Base-by-base conservation (phyloP, 768 basidiomycete genomes). In the Nevesoporus exiguus region DNA sequence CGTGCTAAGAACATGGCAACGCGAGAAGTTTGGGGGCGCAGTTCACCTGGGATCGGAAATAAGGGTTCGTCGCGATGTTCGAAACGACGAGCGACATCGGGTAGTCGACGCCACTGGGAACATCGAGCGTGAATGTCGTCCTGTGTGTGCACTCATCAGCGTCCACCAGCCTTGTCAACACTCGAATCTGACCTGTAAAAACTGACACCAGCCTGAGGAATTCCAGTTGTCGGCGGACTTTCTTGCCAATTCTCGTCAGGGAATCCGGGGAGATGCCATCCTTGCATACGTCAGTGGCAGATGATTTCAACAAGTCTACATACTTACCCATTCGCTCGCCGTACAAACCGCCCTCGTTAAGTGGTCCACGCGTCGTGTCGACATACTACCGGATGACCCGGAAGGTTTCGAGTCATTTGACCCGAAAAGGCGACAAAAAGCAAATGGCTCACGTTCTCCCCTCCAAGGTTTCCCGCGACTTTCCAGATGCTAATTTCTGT, bases 241-340 rank as follows among this genome's bases (percentile, higher is more conserved):
- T 57, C 49, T 11, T 68, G 60, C 83, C 83, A 83, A 0, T 54
- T 55, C 11, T 71, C 66, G 51, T 81, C 80, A 41, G 80, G 68
- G 64, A 80, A 81, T 29, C 72, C 76, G 21, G 83, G 82, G n/a
- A 83, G 72, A 60, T 85, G 82, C 78, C 80, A 82, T 33, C 81
- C 64, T 53, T 50, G 24, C 11, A 19, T 33, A n/a, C 8, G 17
- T 68, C 52, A 61, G 36, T 27, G 22, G 47, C 36, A 31, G 15
- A 31, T 11, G 15, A 17, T 14, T 17, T 6, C 21, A 19, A 34
- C 44, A 14, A 0, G 3, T 6, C 17, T 51, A 25, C 29, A 22
- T 25, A 29, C 42, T 49, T 41, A 52, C 61, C 80, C 72, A 77
- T 75, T 17, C 83, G 75, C 64, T 84, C 82, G 14, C 71, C 80